Evolutionary conservation across 352 stramenopile genomes (phyloP), one percentile per base, ranked within the genome.

Genomic region (Globisporangium recalcitrans): DNA sequence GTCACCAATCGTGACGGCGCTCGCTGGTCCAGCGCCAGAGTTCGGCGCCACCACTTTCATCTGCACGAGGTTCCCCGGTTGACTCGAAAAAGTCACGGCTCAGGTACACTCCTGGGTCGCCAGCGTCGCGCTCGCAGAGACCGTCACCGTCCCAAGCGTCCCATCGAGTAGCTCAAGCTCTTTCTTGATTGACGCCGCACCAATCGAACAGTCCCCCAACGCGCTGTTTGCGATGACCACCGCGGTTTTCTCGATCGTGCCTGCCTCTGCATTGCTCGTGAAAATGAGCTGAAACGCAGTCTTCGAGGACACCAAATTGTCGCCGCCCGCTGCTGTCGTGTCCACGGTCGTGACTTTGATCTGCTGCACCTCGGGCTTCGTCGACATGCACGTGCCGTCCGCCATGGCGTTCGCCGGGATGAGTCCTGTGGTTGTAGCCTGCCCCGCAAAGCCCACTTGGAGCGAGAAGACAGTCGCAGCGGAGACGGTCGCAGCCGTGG

Each of bases 331-430:
- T 0, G 74, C 78, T 0, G 91, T 98, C n/a, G 88, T 97, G 60
- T 98, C 95, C 4, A 88, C 71, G 0, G 91, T 98, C 29, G 80
- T 87, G 36, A 92, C 89, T n/a, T 72, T 74, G 64, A 98, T 97
- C 44, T 90, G 69, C 77, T 98, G 94, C 16, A 98, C 82, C 68
- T 98, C 91, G 9, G 75, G 64, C 6, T 77, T 68, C 14, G 67
- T 84, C 8, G 81, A 71, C 60, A 82, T 71, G 58, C 91, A 98
- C 24, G 58, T 79, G 31, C 76, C 76, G 54, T 86, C 62, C 22
- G 69, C 67, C 72, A 88, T 78, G 11, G 86, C 67, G 31, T 95
- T 85, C 4, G 90, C 86, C 0, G 75, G 75, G 65, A 99, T 98
- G 11, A 79, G 71, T 42, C 78, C 78, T 2, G 93, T 98, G 2